Evolutionary conservation across 805 yeast genomes (phyloP), one percentile per base, ranked within the genome.

Genomic region (Spathaspora passalidarum): DNA sequence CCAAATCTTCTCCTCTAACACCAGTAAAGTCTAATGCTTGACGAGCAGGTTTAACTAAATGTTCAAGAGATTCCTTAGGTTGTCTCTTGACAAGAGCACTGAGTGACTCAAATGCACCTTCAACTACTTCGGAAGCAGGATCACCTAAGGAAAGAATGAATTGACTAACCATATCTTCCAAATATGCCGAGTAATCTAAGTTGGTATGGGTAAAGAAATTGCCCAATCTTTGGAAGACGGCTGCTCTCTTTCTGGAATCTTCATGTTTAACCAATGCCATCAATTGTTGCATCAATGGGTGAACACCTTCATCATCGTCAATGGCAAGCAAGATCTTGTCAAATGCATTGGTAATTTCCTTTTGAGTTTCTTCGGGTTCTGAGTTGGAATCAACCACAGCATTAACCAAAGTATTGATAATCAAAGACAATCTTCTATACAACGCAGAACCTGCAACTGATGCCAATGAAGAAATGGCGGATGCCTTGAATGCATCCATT

Each of bases 361-460:
- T 63, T 23, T 66, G 61, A 3, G 34, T 13, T 18, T 39, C 34
- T 29, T 67, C 72, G 13, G 75, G 61, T 3, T 70, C 69, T 2
- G 55, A 44, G 17, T 60, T 62, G 2, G 58, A 47, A 5, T 70
- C 69, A 22, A 84, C 57, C 19, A 78, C 63, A 16, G 88, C 80
- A 47, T 79, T 79, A 18, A 91, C 82, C 43, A 94, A 71, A 0
- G 91, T 75, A 56, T 84, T 85, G 47, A 92, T 80, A 49, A 94
- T 87, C 4, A 80, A 67, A 0, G 89, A 75, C 49, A 92, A 73
- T 52, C 92, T 80, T 55, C 76, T 80, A 73, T 83, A 82, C 52
- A 90, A 69, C 0, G 96, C 88, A 32, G 80, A 65, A 20, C 97
- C 97, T 19, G 97, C 96, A 41, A 88, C 97, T 43, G 87, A 82